Evolutionary conservation across 2,329 filamentous ascomycete species (phyloP).

Genomic region (Bipolaris victoriae): DNA sequence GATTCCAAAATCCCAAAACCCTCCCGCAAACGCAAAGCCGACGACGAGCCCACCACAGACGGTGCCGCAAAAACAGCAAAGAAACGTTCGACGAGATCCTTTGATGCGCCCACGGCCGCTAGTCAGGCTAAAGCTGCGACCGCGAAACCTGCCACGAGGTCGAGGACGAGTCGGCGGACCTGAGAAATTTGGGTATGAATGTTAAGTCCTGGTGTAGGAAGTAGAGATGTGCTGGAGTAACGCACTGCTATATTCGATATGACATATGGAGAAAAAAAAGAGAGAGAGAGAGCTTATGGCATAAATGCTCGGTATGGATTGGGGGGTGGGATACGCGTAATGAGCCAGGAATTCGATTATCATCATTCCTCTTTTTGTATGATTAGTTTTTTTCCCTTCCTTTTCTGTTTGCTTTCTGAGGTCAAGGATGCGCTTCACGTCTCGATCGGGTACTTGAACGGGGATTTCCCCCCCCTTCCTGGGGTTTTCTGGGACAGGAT

Average conservation of each 20-base stretch:
- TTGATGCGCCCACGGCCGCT: slow-evolving; percentile 46
- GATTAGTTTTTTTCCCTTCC: too few relatives aligned
- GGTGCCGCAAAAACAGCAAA: slow-evolving; percentile 26
- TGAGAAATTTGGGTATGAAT: neutral
- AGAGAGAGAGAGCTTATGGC: neutral
- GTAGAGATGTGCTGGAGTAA: too few relatives aligned
- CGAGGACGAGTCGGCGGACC: neutral
- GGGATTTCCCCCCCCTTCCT: too few relatives aligned
- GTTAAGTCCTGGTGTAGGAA: too few relatives aligned
- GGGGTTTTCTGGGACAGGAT: too few relatives aligned
- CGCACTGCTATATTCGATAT: too few relatives aligned
- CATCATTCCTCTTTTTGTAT: too few relatives aligned
- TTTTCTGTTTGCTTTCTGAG: neutral
- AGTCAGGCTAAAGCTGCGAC: slow-evolving; percentile 38
- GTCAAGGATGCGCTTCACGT: too few relatives aligned
- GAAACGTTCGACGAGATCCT: slow-evolving; percentile 41
- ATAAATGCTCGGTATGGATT: too few relatives aligned
- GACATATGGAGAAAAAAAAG: neutral
- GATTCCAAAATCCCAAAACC: slow-evolving; percentile 13
- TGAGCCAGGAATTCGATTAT: too few relatives aligned
- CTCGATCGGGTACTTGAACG: neutral
- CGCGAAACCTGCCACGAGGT: slow-evolving; percentile 21
- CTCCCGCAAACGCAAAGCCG: slow-evolving; percentile 45
- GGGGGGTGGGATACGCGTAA: too few relatives aligned
- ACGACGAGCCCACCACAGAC: slow-evolving; percentile 22